These are phyloP conservation scores for Trichosporon asahii DNA, from an alignment of 1,284 basidiomycete species.

Conservation along the genomic window DNA sequence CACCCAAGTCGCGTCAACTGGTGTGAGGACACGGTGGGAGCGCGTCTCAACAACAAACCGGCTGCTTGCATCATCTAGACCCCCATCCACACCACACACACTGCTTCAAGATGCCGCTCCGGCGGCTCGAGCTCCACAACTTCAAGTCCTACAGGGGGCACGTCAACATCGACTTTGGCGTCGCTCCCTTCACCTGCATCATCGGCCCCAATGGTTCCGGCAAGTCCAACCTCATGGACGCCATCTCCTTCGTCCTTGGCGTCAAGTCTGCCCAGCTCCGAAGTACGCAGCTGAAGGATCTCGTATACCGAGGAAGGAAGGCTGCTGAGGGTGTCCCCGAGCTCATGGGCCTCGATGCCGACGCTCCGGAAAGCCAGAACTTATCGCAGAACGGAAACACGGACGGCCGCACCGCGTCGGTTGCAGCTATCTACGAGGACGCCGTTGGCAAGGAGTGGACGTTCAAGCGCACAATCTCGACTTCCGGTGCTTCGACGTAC, in stretches of 20 bases:
- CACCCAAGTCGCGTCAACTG: slow-evolving; percentile 22
- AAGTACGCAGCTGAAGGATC: slow-evolving; percentile 87
- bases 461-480: slow-evolving; percentile 75
- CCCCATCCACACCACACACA: slow-evolving; percentile 2
- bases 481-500: slow-evolving; percentile 81
- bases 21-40: not conserved
- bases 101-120: slow-evolving; percentile 48
- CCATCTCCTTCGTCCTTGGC: slow-evolving; percentile 97
- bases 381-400: slow-evolving; percentile 55
- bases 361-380: slow-evolving; percentile 31
- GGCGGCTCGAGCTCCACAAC: slow-evolving; percentile 74
- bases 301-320: slow-evolving; percentile 86
- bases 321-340: slow-evolving; percentile 55
- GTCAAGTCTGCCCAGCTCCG: slow-evolving; percentile 90
- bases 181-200: slow-evolving; percentile 78
- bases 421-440: slow-evolving; percentile 85
- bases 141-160: slow-evolving; percentile 80
- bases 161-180: slow-evolving; percentile 56
- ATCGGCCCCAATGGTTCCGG: slow-evolving; percentile 99
- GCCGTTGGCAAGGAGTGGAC: slow-evolving; percentile 72
- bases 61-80: not conserved
- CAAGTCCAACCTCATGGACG: slow-evolving; percentile 99
- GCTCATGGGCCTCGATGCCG: slow-evolving; percentile 50
- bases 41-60: slow-evolving; percentile 16
- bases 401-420: slow-evolving; percentile 88